A percentile compares a stretch with the other conserved stretches of the same genome.
phyloP scores from a whole-genome alignment of 345 rosid species.

The Citrus maxima region DNA sequence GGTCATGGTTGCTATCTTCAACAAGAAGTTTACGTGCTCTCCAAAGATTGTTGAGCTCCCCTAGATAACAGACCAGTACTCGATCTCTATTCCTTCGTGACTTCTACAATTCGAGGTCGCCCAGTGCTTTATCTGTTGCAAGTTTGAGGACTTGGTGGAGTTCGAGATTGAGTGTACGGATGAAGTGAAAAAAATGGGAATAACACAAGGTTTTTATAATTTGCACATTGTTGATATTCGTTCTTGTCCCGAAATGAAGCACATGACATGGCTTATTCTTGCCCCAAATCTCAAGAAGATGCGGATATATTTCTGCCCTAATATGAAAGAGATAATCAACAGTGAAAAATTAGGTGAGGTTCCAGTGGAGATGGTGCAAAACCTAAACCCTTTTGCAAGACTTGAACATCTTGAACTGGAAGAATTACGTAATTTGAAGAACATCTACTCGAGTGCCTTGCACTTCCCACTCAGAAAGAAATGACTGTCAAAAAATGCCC shows the following conservation, averaged over 20 bases:
- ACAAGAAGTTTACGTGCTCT: neutral
- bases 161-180: neutral
- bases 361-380: too few relatives aligned
- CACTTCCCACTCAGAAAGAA: too few relatives aligned
- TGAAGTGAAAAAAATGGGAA: neutral
- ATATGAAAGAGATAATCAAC: neutral
- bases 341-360: neutral
- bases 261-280: conserved; percentile 14
- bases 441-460: too few relatives aligned
- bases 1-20: too few relatives aligned
- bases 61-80: too few relatives aligned
- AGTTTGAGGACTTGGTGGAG: neutral
- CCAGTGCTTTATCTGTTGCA: neutral
- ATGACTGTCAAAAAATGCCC: too few relatives aligned
- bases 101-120: too few relatives aligned
- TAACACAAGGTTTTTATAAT: neutral
- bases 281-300: neutral
- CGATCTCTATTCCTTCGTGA: too few relatives aligned
- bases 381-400: too few relatives aligned
- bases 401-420: too few relatives aligned
- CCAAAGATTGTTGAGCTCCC: neutral
- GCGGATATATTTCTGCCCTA: neutral
- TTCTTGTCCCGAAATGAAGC: neutral
- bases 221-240: neutral
- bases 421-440: too few relatives aligned